Evolutionary conservation across 768 basidiomycete species (phyloP).

Genomic region (Cystofilobasidium macerans): DNA sequence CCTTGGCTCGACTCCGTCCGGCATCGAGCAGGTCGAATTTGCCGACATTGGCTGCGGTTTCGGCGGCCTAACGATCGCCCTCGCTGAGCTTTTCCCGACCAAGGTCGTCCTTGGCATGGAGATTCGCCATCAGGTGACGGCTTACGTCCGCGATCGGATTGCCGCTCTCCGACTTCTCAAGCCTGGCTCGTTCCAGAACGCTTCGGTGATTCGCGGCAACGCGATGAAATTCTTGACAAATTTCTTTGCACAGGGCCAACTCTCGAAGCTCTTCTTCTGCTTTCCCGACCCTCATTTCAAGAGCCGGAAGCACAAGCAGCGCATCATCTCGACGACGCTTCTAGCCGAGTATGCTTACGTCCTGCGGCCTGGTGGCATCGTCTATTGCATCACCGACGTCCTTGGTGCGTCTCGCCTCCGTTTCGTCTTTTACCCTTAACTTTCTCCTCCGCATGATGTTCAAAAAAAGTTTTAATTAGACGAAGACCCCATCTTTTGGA

Average conservation of each 20-base stretch:
- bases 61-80: conserved; percentile 77
- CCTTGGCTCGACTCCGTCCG: not conserved
- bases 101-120: conserved; percentile 93
- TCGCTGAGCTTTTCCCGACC: conserved; percentile 83
- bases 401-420: conserved; percentile 36
- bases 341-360: conserved; percentile 95
- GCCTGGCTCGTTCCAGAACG: conserved; percentile 46
- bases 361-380: conserved; percentile 79
- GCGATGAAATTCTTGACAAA: conserved; percentile 98
- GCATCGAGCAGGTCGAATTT: conserved; percentile 57
- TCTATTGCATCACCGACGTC: conserved; percentile 98
- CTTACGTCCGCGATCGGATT: conserved; percentile 91
- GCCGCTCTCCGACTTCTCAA: conserved; percentile 62
- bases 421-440: not conserved
- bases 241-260: conserved; percentile 80
- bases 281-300: conserved; percentile 99
- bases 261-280: conserved; percentile 89
- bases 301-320: conserved; percentile 91
- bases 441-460: not conserved
- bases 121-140: conserved; percentile 89
- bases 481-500: conserved; percentile 12
- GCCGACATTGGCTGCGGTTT: conserved; percentile 98
- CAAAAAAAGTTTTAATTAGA: conserved; percentile 9
- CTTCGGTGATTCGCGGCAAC: conserved; percentile 88
- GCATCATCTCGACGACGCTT: conserved; percentile 95